A percentile compares a stretch with the other conserved stretches of the same genome.
Evolutionary conservation across 129 eudicot genomes (phyloP).

Genomic region (Rutidosis leptorrhynchoides): DNA sequence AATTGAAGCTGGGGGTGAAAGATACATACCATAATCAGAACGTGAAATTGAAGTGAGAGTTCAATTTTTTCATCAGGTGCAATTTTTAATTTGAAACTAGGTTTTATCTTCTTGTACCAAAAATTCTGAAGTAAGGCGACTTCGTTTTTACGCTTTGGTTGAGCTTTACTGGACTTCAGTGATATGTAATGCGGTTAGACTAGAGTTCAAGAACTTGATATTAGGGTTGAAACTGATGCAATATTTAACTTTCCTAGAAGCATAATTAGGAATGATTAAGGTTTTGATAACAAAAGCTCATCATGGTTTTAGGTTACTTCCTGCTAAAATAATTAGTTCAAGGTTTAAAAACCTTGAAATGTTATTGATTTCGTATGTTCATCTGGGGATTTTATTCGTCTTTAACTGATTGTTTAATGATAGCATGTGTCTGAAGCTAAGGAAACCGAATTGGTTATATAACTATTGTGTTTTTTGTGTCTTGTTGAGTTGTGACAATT

Average conservation of each 20-base stretch:
- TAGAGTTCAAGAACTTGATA: constrained; percentile 64
- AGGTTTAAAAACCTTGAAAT: constrained; percentile 52
- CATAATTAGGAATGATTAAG: constrained; percentile 30
- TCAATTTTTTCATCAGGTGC: too few relatives aligned
- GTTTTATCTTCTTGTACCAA: constrained; percentile 42
- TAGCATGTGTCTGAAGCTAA: constrained; percentile 51
- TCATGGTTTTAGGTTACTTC: constrained; percentile 61
- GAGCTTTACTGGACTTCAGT: constrained; percentile 42
- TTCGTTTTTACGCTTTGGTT: constrained; percentile 46
- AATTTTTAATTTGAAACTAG: too few relatives aligned
- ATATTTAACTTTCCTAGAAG: constrained; percentile 63
- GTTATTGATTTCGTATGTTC: constrained; percentile 42
- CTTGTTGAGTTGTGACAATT: too few relatives aligned
- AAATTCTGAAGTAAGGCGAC: constrained; percentile 38
- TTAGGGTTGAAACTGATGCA: constrained; percentile 52
- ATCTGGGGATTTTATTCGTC: constrained; percentile 37
- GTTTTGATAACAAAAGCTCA: constrained; percentile 44
- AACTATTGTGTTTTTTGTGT: too few relatives aligned
- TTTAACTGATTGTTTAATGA: constrained; percentile 44
- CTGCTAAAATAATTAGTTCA: constrained; percentile 39
- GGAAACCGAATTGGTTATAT: constrained; percentile 32
- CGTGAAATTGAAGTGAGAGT: too few relatives aligned
- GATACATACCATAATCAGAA: too few relatives aligned
- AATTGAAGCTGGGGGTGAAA: too few relatives aligned
- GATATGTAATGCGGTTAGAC: constrained; percentile 50